Conservation (phyloP, 768 basidiomycete species). For the Leccinum variicolor region DNA sequence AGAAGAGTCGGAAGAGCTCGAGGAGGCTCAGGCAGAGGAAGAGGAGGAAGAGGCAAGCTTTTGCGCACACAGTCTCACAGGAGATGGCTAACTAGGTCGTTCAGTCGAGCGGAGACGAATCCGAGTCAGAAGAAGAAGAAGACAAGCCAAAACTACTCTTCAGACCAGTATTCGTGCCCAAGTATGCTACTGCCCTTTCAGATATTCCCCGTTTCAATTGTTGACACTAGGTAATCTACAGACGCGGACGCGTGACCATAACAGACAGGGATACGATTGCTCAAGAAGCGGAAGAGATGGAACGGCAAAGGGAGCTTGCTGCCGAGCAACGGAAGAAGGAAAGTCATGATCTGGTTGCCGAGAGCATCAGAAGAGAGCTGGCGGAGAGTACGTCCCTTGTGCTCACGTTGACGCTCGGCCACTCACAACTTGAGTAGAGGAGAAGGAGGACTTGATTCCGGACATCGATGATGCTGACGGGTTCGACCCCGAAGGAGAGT, state of each 20-base stretch:
- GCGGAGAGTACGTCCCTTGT: constrained; percentile 69
- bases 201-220: background rate
- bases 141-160: constrained; percentile 74
- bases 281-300: constrained; percentile 72
- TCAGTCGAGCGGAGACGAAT: constrained; percentile 87
- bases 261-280: constrained; percentile 63
- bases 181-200: constrained; percentile 49
- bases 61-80: background rate
- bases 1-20: constrained; percentile 35
- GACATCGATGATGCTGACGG: constrained; percentile 97
- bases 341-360: constrained; percentile 89
- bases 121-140: constrained; percentile 72
- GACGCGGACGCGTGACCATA: constrained; percentile 74
- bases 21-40: constrained; percentile 38
- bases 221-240: constrained; percentile 27
- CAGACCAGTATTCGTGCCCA: constrained; percentile 92
- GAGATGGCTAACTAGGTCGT: constrained; percentile 14
- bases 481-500: constrained; percentile 82
- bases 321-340: constrained; percentile 82
- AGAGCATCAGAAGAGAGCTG: constrained; percentile 88
- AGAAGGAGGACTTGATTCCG: constrained; percentile 77
- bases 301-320: constrained; percentile 67
- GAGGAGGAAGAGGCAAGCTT: constrained; percentile 39
- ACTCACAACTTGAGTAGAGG: constrained; percentile 52
- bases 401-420: background rate